Evolutionary conservation across 345 rosid genomes (phyloP), one percentile per base, ranked within the genome.

Genomic region (Eutrema yunnanense): DNA sequence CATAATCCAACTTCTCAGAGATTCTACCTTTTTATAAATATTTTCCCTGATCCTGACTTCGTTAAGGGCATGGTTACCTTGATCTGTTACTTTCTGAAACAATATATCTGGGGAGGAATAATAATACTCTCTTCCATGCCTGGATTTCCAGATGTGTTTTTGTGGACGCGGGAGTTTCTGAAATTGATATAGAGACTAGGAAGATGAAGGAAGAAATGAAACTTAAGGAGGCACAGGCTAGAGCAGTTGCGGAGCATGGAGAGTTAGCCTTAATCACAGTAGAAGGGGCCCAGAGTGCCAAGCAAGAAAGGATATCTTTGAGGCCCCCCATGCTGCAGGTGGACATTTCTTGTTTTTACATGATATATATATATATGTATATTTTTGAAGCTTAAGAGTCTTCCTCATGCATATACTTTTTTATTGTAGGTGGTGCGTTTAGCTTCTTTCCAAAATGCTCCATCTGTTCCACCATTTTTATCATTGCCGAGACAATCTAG

Each of bases 311-410:
- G 85, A 80, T 82, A 69, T 67, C 83, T 62, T 83, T 95, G 78
- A 87, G 99, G 75, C 85, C 97, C 27, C 99, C 99, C 36, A 86
- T 95, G 98, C 84, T 95, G 50, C 99, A 95, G 99, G 98, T 95
- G 69, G 37, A 60, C 11, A 38, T 29, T 74, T 74, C 56, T 58
- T 63, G 32, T 71, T 74, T 50, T 73, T 67, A 26, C 72, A 10
- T 50, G 54, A 38, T 3, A 69, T 69, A 52, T 41, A 52, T 41
- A 22, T 22, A 22, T 22, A 55, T 47, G 34, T 29, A 55, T 62
- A 26, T 38, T 55, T 30, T 51, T 62, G 29, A 63, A 46, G 44
- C 22, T 13, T 30, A n/a, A 19, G 22, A 19, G 42, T 26, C 66
- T 59, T 68, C 70, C 62, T 66, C 61, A 78, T 73, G 75, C 3